Conservation (phyloP, 345 rosid genomes). For the Erodium maritimum region DNA sequence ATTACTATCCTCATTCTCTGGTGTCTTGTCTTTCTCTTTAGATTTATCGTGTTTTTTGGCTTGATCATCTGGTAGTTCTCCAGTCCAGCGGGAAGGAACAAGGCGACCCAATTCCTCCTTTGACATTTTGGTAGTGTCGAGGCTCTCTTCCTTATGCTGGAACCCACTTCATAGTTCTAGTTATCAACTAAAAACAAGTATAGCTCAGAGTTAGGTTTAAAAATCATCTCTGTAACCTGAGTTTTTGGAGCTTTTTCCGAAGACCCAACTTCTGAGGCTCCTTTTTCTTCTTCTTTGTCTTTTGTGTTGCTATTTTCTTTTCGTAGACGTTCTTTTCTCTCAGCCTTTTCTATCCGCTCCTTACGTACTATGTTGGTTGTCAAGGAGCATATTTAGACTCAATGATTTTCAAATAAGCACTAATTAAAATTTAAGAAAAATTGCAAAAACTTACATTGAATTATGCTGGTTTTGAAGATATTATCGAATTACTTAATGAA, state of each 20-base stretch:
- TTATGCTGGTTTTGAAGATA: no score
- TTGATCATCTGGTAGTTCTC: slow-evolving; percentile 32
- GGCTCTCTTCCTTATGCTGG: slow-evolving; percentile 29
- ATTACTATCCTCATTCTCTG: slow-evolving; percentile 36
- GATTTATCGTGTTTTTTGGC: no score
- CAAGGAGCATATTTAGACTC: no score
- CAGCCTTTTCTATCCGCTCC: slow-evolving; percentile 77
- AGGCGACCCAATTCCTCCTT: slow-evolving; percentile 88
- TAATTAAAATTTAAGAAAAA: no score
- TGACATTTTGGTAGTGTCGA: slow-evolving; percentile 55
- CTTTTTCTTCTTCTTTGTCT: slow-evolving; percentile 16
- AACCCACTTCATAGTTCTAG: background rate
- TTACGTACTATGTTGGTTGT: slow-evolving; percentile 43
- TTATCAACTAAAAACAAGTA: background rate
- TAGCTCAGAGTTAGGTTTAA: background rate
- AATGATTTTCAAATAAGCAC: no score
- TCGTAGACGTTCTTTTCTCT: slow-evolving; percentile 59
- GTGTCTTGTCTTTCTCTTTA: slow-evolving; percentile 36
- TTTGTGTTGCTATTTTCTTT: slow-evolving; percentile 46
- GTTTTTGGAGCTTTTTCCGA: slow-evolving; percentile 36
- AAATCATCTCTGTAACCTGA: slow-evolving; percentile 36
- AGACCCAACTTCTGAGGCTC: slow-evolving; percentile 29
- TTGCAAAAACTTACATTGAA: no score
- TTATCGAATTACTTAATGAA: no score
- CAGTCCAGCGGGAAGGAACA: slow-evolving; percentile 97